Evolutionary conservation across 1,139 yeast species (phyloP).

Genomic region (Scheffersomyces illinoinensis): DNA sequence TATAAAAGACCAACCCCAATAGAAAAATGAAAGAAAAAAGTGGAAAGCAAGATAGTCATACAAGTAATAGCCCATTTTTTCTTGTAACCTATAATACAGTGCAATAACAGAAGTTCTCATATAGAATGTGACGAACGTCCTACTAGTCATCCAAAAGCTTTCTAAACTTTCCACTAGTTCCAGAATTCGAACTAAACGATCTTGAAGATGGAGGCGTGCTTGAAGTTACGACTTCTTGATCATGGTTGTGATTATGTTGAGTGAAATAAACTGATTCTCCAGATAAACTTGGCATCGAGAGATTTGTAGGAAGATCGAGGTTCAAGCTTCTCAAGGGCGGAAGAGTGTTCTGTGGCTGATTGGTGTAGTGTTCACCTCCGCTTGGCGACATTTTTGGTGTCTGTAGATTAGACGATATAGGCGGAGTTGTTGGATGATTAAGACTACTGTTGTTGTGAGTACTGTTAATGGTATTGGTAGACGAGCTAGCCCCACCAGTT

Average conservation of each 20-base stretch:
- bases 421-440: conserved; percentile 13
- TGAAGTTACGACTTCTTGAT: not conserved
- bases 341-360: conserved; percentile 37
- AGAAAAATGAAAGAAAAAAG: not conserved
- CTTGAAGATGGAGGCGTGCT: conserved; percentile 5
- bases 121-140: not conserved
- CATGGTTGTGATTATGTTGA: conserved; percentile 1
- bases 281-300: conserved; percentile 24
- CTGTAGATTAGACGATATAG: conserved; percentile 29
- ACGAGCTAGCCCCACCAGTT: conserved; percentile 1
- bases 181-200: conserved; percentile 19
- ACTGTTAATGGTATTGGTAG: not conserved
- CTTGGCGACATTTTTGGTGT: conserved; percentile 60
- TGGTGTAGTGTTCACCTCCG: not conserved
- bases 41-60: not conserved
- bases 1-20: conserved; percentile 1
- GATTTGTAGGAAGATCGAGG: conserved; percentile 47
- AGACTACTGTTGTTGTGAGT: not conserved
- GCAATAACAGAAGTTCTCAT: not conserved
- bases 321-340: conserved; percentile 55
- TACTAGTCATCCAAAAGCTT: conserved; percentile 16
- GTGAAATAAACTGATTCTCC: conserved; percentile 6
- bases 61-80: not conserved
- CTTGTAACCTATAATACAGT: not conserved
- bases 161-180: conserved; percentile 22